These are phyloP conservation scores for Collybia nuda DNA, from an alignment of 768 basidiomycete genomes.

Conservation along the genomic window DNA sequence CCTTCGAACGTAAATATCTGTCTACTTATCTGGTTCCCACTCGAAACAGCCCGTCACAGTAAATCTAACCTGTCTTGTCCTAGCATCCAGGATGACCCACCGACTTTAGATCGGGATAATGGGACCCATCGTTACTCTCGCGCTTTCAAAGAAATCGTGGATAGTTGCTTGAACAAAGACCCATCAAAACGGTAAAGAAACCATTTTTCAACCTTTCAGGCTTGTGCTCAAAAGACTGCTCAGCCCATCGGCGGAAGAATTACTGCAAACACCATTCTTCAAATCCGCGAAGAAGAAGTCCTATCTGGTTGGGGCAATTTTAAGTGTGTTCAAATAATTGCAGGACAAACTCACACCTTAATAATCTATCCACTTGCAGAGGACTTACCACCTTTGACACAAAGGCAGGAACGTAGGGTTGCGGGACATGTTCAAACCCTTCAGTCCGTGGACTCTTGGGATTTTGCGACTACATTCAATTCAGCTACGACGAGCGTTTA, in stretches of 20 bases:
- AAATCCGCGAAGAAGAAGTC: conserved; percentile 74
- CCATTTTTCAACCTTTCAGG: background rate
- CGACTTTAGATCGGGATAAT: conserved; percentile 71
- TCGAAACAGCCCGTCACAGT: background rate
- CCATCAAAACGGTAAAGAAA: conserved; percentile 63
- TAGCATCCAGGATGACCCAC: conserved; percentile 77
- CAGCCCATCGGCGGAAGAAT: conserved; percentile 75
- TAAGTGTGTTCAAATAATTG: conserved; percentile 42
- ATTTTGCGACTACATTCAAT: conserved; percentile 57
- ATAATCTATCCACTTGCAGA: conserved; percentile 28
- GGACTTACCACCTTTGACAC: conserved; percentile 70
- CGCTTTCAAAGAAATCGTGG: conserved; percentile 80
- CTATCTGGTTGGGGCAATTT: conserved; percentile 74
- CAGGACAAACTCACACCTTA: background rate
- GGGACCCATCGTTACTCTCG: conserved; percentile 77
- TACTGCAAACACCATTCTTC: conserved; percentile 82
- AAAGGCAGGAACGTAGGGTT: conserved; percentile 69
- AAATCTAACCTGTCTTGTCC: conserved; percentile 1
- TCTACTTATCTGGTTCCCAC: background rate
- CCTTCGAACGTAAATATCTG: conserved; percentile 57
- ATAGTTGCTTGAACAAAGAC: conserved; percentile 82
- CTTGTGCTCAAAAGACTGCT: background rate
- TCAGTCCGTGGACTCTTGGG: conserved; percentile 77
- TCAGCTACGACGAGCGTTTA: conserved; percentile 32
- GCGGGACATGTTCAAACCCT: conserved; percentile 31